Base-by-base conservation (phyloP, 140 eudicot species). In the Erigeron philadelphicus region DNA sequence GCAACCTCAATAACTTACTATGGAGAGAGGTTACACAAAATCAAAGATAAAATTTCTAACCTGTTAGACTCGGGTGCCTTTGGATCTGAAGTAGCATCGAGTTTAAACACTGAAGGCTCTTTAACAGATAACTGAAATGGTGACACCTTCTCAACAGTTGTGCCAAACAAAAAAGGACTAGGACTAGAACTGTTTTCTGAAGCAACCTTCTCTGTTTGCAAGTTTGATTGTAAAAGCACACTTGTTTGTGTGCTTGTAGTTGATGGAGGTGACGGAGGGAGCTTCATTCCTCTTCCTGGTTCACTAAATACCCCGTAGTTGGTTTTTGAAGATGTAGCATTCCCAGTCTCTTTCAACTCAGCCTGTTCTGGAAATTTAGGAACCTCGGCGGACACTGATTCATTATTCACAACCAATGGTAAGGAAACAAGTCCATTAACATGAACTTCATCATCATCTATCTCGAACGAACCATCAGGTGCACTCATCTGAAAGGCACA, bases 401-500 rank as follows among this genome's bases (percentile, higher is more conserved):
- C 60, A 52, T 60, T 62, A 61, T 53, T 40, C 52, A 61, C 72
- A 18, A 10, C 55, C 64, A 52, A 60, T 31, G 74, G 60, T 6
- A 49, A 59, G 44, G 76, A 58, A 45, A 59, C 79, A 45, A 54
- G 71, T 47, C 84, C 89, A 68, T 79, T 85, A 12, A 64, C 72
- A 60, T 75, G 66, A 19, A 68, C 74, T 19, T 72, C 86, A 71
- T 83, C 87, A 54, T 73, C 77, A 61, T 88, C 92, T 61, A 81
- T 48, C 60, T 88, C 96, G 44, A 70, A 49, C 38, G 10, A 76
- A 76, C 79, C 93, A 78, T 93, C 98, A 78, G 70, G 83, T 9
- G 94, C 96, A 75, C 86, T 83, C 95, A 93, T 93, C 77, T 80
- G 88, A 83, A 93, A 93, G 65, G 88, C 87, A n/a, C 80, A 85